phyloP scores from a whole-genome alignment of 768 basidiomycete species.

The Leucocoprinus birnbaumii region DNA sequence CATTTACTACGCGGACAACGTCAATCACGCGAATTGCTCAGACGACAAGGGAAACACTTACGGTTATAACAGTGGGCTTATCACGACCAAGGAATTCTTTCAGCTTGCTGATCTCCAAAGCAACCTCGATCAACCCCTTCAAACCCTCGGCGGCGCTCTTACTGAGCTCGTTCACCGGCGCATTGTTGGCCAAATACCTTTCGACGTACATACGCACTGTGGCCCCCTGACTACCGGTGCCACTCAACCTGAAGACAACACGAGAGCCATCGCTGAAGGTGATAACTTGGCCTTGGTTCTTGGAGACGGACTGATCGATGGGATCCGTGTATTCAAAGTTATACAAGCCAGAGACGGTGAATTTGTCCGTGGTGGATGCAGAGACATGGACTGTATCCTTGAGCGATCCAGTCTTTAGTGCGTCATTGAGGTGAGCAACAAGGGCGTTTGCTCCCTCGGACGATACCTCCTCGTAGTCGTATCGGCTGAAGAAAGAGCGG shows the following conservation, averaged over 20 bases:
- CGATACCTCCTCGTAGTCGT: constrained; percentile 98
- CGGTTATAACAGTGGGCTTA: constrained; percentile 95
- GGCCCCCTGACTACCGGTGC: constrained; percentile 94
- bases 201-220: constrained; percentile 97
- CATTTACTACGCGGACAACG: constrained; percentile 4
- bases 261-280: constrained; percentile 89
- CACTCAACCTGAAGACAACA: constrained; percentile 93
- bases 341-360: constrained; percentile 74
- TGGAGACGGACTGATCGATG: constrained; percentile 91
- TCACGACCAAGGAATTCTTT: constrained; percentile 83
- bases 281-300: constrained; percentile 95
- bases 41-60: constrained; percentile 31
- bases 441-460: constrained; percentile 88
- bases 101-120: constrained; percentile 80
- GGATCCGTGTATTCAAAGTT: constrained; percentile 98
- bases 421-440: constrained; percentile 72
- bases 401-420: constrained; percentile 67
- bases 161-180: constrained; percentile 65
- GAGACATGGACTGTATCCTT: constrained; percentile 67
- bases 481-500: constrained; percentile 97
- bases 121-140: constrained; percentile 94
- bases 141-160: constrained; percentile 86
- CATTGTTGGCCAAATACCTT: constrained; percentile 75
- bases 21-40: not conserved
- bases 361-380: constrained; percentile 61